Evolutionary conservation across 2,329 filamentous ascomycete species (phyloP).

Genomic region (Botryotinia globosa): DNA sequence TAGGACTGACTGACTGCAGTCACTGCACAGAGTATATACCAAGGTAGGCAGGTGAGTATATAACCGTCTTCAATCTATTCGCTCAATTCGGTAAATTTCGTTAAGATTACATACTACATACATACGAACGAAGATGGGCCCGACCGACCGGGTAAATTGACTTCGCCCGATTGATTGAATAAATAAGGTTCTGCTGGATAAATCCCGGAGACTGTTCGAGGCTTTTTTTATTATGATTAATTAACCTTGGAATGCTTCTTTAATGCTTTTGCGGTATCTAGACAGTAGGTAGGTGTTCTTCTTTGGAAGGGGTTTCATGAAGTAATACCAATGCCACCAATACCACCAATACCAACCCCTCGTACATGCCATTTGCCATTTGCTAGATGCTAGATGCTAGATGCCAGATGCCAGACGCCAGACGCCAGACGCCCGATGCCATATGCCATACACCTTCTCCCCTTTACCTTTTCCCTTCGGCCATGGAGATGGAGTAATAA

Average conservation of each 20-base stretch:
- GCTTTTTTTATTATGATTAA: not conserved
- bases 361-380: not conserved
- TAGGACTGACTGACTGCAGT: no score
- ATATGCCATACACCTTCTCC: no score
- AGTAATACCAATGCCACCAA: not conserved
- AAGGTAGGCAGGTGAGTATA: not conserved
- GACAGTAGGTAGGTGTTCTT: not conserved
- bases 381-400: not conserved
- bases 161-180: not conserved
- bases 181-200: not conserved
- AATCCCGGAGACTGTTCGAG: slow-evolving; percentile 1
- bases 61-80: not conserved
- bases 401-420: no score
- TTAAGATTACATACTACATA: no score
- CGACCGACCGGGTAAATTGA: not conserved
- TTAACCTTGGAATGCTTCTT: no score
- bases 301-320: not conserved
- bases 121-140: not conserved
- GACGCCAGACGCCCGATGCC: not conserved
- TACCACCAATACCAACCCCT: not conserved
- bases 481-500: not conserved
- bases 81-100: not conserved
- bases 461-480: not conserved
- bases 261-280: no score
- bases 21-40: no score